A percentile compares a stretch with the other conserved stretches of the same genome.
These are phyloP conservation scores for Aspergillus bridgeri DNA, from an alignment of 495 filamentous ascomycete genomes.

Conservation along the genomic window DNA sequence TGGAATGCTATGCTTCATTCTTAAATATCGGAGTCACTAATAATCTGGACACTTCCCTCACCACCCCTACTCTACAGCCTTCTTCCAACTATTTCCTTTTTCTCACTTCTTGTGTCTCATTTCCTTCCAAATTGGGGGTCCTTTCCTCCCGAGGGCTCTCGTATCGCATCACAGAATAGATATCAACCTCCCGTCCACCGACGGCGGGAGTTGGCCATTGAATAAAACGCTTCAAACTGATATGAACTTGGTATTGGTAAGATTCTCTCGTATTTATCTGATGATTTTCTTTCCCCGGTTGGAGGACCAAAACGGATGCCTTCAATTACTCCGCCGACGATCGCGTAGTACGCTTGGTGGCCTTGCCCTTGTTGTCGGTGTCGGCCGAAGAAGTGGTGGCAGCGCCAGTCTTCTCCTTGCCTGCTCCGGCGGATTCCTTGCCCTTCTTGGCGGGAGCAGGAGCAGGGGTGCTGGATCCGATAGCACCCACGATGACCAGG, in stretches of 20 bases:
- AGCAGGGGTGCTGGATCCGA: constrained; percentile 52
- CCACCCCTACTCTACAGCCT: neutral
- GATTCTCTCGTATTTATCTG: neutral
- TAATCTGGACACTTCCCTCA: neutral
- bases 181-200: neutral
- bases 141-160: neutral
- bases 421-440: constrained; percentile 66
- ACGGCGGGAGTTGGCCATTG: neutral
- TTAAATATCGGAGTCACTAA: neutral
- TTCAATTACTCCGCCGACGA: constrained; percentile 49
- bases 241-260: neutral
- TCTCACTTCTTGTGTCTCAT: neutral
- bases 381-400: constrained; percentile 64
- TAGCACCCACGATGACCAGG: constrained; percentile 59
- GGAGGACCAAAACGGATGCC: neutral
- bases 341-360: constrained; percentile 62
- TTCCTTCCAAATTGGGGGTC: neutral
- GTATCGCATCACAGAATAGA: neutral
- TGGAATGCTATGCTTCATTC: too few relatives aligned
- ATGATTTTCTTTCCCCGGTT: neutral
- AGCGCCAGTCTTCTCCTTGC: constrained; percentile 77
- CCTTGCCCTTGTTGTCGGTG: constrained; percentile 56
- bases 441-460: constrained; percentile 59
- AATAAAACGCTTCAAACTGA: neutral
- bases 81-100: neutral